Conservation (phyloP, 306 rosid species). For the Delonix regia region DNA sequence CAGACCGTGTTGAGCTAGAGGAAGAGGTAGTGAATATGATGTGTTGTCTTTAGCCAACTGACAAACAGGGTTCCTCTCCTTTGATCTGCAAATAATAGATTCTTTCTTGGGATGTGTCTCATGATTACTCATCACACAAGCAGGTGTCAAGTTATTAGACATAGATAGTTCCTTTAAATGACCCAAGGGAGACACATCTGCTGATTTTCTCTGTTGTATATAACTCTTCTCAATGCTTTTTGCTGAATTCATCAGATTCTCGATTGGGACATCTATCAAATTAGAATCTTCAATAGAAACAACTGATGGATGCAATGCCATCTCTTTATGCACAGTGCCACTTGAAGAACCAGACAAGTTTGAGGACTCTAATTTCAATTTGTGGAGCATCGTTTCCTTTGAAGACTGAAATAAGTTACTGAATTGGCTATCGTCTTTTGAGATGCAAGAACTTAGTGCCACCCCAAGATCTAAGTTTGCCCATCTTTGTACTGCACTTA, state of each 20-base stretch:
- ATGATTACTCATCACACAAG: conserved; percentile 35
- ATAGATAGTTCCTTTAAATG: conserved; percentile 29
- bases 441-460: conserved; percentile 68
- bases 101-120: conserved; percentile 47
- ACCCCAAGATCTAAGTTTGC: conserved; percentile 92
- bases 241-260: conserved; percentile 38
- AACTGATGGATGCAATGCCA: conserved; percentile 42
- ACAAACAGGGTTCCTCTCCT: conserved; percentile 41
- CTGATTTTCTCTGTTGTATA: conserved; percentile 42
- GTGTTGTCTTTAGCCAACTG: conserved; percentile 62
- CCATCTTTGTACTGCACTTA: conserved; percentile 97
- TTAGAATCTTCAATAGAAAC: conserved; percentile 43
- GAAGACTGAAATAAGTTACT: conserved; percentile 23
- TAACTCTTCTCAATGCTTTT: conserved; percentile 41
- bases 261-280: conserved; percentile 48
- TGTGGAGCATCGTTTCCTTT: conserved; percentile 36
- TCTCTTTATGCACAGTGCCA: conserved; percentile 41
- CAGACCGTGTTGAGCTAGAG: conserved; percentile 43
- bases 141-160: conserved; percentile 33
- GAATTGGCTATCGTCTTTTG: conserved; percentile 42
- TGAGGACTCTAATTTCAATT: conserved; percentile 36
- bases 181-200: conserved; percentile 41
- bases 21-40: conserved; percentile 42
- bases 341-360: conserved; percentile 39
- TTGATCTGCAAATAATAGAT: conserved; percentile 41